A percentile compares a stretch with the other conserved stretches of the same genome.
Conservation (phyloP, 148 eudicot species). For the Suaeda aralocaspica region DNA sequence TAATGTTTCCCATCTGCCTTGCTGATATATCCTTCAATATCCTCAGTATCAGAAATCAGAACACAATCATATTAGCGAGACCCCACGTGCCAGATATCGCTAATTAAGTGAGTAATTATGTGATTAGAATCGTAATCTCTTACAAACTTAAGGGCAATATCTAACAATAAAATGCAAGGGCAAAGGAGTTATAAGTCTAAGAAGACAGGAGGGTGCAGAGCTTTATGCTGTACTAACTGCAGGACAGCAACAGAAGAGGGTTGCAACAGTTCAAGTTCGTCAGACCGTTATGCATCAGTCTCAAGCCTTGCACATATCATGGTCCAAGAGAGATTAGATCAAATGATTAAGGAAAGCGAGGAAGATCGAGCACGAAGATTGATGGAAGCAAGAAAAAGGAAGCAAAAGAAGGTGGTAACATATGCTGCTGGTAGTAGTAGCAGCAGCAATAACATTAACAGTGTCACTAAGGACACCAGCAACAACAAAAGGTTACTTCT, state of each 20-base stretch:
- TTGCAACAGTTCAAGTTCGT: constrained; percentile 33
- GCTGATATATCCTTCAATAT: constrained; percentile 18
- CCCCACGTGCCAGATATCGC: constrained; percentile 28
- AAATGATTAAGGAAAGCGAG: constrained; percentile 58
- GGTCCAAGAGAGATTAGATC: constrained; percentile 73
- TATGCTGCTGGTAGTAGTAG: neutral
- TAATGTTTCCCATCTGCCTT: constrained; percentile 29
- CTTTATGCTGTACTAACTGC: constrained; percentile 53
- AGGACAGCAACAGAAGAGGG: constrained; percentile 43
- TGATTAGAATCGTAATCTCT: constrained; percentile 8
- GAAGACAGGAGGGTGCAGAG: constrained; percentile 43
- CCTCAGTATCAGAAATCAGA: constrained; percentile 18
- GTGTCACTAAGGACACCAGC: neutral
- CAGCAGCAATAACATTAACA: constrained; percentile 1
- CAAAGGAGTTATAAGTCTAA: constrained; percentile 23
- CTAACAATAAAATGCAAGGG: constrained; percentile 29
- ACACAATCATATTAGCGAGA: constrained; percentile 42
- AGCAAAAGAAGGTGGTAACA: constrained; percentile 20
- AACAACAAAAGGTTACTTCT: constrained; percentile 35
- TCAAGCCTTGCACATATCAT: constrained; percentile 68
- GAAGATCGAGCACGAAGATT: constrained; percentile 38
- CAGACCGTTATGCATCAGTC: constrained; percentile 31
- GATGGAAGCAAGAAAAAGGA: constrained; percentile 29
- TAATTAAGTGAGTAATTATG: constrained; percentile 20
- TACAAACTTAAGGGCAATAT: constrained; percentile 9